Percentiles rank a stretch among this genome's conserved stretches.
phyloP scores from a whole-genome alignment of 345 rosid genomes.

The Eutrema heterophyllum region DNA sequence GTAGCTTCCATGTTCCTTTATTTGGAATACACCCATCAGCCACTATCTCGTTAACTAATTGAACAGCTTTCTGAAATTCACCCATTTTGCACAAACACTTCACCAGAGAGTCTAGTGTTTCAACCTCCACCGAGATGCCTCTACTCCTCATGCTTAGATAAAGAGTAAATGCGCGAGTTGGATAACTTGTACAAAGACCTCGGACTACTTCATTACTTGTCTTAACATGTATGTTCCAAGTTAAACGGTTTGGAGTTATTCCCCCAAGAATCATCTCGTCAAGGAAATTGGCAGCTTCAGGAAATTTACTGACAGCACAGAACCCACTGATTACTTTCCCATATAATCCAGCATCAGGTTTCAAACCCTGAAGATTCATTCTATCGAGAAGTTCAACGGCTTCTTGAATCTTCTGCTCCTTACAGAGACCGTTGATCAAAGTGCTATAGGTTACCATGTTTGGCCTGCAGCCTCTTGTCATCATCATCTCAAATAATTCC shows the following conservation, averaged over 20 bases:
- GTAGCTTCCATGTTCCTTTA: constrained; percentile 47
- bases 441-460: constrained; percentile 66
- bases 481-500: constrained; percentile 62
- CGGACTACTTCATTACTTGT: constrained; percentile 51
- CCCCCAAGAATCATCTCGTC: constrained; percentile 79
- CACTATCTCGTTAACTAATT: constrained; percentile 61
- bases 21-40: constrained; percentile 62
- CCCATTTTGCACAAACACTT: constrained; percentile 54
- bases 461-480: constrained; percentile 50
- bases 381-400: constrained; percentile 73
- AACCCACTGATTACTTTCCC: constrained; percentile 66
- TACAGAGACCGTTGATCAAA: constrained; percentile 70
- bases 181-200: constrained; percentile 51
- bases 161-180: constrained; percentile 49
- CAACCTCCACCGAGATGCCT: constrained; percentile 56
- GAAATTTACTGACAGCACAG: constrained; percentile 50
- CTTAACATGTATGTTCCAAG: constrained; percentile 73
- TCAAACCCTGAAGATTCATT: constrained; percentile 89
- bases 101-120: constrained; percentile 40
- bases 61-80: constrained; percentile 55
- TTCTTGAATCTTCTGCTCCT: constrained; percentile 59
- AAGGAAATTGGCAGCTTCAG: constrained; percentile 76
- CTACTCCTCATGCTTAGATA: constrained; percentile 62
- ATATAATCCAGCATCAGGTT: constrained; percentile 77
- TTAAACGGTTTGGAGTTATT: constrained; percentile 57